Evolutionary conservation across 2,329 filamentous ascomycete species (phyloP), one percentile per base, ranked within the genome.

Genomic region (Xylaria sp.): DNA sequence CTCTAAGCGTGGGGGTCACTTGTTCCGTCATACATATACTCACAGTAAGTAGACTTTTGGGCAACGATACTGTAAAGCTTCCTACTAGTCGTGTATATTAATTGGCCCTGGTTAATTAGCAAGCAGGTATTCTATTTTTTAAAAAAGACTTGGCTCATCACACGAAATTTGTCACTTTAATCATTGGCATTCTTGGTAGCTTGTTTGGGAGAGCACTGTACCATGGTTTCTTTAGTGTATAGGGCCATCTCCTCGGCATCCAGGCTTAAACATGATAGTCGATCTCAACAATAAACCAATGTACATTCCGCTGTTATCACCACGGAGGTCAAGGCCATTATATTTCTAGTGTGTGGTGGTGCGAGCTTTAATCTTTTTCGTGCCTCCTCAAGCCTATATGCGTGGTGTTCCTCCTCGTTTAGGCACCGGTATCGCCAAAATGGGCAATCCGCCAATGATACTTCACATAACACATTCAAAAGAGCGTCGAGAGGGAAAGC

Each of bases 121-220:
- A 67, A 60, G 18, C 34, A 55, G 59, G 10, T 58, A 15, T 52
- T 30, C 58, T 39, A n/a, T 48, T 34, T n/a, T 62, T 39, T 4
- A 60, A 52, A 60, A 52, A 34, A 52, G 45, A 63, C 28, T 59
- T 50, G 39, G 48, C 45, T 18, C 20, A 48, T 46, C 30, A 15
- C 52, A 23, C 43, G 25, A 32, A 52, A 68, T 68, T 65, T 68
- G 66, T 65, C 65, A 65, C 55, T 52, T 15, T 45, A 25, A 48
- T 20, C 36, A 55, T 59, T 62, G 45, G 43, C 58, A 30, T 59
- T 30, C 66, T 66, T 68, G 63, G 66, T 58, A 18, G 32, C 20
- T 46, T 46, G 20, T 46, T 36, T 23, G 28, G 50, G 30, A 48
- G 23, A 36, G 2, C 13, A 46, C 20, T 46, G 20, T 46, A 30